A percentile compares a stretch with the other conserved stretches of the same genome.
Evolutionary conservation across 2,329 filamentous ascomycete genomes (phyloP).

Genomic region (Fusarium subtropicale): DNA sequence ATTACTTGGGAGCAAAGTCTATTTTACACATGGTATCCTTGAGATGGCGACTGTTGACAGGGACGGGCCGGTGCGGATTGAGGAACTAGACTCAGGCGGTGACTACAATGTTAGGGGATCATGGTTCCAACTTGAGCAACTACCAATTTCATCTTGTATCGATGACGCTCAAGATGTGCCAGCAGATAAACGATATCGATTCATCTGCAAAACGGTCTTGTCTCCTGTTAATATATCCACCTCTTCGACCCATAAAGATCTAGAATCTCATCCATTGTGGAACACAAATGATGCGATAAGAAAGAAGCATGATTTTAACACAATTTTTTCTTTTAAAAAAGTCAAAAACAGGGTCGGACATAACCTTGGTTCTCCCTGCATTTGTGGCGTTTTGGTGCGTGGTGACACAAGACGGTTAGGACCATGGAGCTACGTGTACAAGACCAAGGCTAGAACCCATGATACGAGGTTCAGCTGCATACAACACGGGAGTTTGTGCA

Average conservation of each 20-base stretch:
- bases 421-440: constrained; percentile 33
- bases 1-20: background rate
- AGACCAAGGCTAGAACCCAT: background rate
- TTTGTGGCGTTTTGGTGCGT: constrained; percentile 5
- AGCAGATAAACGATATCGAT: background rate
- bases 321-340: background rate
- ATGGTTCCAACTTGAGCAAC: background rate
- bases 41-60: background rate
- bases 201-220: background rate
- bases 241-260: background rate
- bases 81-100: background rate
- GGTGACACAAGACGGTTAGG: background rate
- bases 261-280: background rate
- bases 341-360: background rate
- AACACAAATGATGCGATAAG: background rate
- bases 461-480: constrained; percentile 39
- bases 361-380: constrained; percentile 1
- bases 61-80: background rate
- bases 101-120: background rate
- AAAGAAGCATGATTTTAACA: background rate
- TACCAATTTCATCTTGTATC: background rate
- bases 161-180: background rate
- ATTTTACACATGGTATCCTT: background rate
- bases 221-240: background rate
- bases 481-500: constrained; percentile 34